Evolutionary conservation across 164 flowering plant genomes (phyloP).

Genomic region (Brasenia schreberi): DNA sequence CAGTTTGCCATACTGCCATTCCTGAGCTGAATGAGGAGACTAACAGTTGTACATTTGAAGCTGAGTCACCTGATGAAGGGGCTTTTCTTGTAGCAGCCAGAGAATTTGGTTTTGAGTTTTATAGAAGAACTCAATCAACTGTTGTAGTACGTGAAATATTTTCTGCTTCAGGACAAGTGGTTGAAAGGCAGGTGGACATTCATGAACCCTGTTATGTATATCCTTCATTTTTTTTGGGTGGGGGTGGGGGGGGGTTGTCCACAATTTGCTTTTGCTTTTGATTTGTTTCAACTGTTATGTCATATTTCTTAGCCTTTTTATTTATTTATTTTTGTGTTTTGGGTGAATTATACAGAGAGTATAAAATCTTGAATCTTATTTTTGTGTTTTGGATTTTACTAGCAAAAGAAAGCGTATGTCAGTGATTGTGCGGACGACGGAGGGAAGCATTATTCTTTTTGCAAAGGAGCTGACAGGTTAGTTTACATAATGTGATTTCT

Average conservation of each 20-base stretch:
- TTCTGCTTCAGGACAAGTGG: slow-evolving; percentile 31
- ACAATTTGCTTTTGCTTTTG: too few relatives aligned
- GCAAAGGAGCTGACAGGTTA: slow-evolving; percentile 99
- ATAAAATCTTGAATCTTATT: slow-evolving; percentile 36
- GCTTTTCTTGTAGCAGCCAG: slow-evolving; percentile 97
- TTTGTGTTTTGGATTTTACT: slow-evolving; percentile 79
- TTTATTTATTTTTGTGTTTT: not conserved
- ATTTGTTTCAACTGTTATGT: not conserved
- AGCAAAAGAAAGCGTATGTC: slow-evolving; percentile 98
- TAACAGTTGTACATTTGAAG: slow-evolving; percentile 62
- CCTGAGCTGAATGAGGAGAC: slow-evolving; percentile 82
- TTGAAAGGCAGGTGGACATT: slow-evolving; percentile 50
- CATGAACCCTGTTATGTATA: too few relatives aligned
- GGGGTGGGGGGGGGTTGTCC: too few relatives aligned
- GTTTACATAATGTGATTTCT: slow-evolving; percentile 7
- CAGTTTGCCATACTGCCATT: slow-evolving; percentile 80
- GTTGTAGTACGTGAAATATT: slow-evolving; percentile 61
- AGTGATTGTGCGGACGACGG: slow-evolving; percentile 69
- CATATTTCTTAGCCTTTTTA: not conserved
- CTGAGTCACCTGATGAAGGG: slow-evolving; percentile 98
- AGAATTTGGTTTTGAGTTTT: slow-evolving; percentile 96
- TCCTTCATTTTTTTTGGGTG: too few relatives aligned
- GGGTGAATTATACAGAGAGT: slow-evolving; percentile 44
- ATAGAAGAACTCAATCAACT: slow-evolving; percentile 75
- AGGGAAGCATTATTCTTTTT: slow-evolving; percentile 68